Conservation (phyloP, 352 stramenopile genomes). For the Albugo laibachii region DNA sequence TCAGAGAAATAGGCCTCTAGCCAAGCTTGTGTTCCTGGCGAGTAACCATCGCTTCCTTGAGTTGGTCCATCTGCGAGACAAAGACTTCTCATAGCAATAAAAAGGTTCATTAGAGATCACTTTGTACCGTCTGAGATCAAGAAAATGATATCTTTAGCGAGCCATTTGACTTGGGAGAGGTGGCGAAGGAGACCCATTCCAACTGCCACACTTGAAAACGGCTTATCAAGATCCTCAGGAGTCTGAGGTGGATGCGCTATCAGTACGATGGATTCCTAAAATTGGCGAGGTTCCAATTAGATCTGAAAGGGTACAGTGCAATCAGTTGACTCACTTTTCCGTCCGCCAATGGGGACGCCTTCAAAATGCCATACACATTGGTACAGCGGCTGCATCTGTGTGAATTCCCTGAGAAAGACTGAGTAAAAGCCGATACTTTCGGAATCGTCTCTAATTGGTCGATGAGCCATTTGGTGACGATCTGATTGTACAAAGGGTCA, state of each 20-base stretch:
- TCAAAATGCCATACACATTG: conserved; percentile 67
- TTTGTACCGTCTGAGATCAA: conserved; percentile 41
- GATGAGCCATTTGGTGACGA: conserved; percentile 23
- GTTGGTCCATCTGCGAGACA: conserved; percentile 23
- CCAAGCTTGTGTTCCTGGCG: conserved; percentile 46
- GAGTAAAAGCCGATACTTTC: conserved; percentile 34
- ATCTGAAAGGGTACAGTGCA: background rate
- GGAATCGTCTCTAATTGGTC: conserved; percentile 24
- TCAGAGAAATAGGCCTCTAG: conserved; percentile 49
- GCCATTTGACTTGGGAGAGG: conserved; percentile 39
- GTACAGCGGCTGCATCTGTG: conserved; percentile 11
- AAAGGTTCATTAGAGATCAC: conserved; percentile 1
- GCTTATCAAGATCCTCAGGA: conserved; percentile 1
- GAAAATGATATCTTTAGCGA: conserved; percentile 69
- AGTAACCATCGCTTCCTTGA: conserved; percentile 37
- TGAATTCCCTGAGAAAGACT: conserved; percentile 18
- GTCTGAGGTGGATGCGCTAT: conserved; percentile 11
- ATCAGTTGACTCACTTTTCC: conserved; percentile 21
- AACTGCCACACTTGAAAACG: conserved; percentile 23
- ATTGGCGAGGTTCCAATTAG: conserved; percentile 59
- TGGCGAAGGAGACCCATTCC: conserved; percentile 38
- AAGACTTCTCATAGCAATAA: background rate
- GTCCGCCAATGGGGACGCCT: conserved; percentile 45
- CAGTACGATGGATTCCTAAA: conserved; percentile 10
- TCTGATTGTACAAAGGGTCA: too few relatives aligned